Conservation (phyloP, 1,139 yeast genomes). For the Pichia sp. region DNA sequence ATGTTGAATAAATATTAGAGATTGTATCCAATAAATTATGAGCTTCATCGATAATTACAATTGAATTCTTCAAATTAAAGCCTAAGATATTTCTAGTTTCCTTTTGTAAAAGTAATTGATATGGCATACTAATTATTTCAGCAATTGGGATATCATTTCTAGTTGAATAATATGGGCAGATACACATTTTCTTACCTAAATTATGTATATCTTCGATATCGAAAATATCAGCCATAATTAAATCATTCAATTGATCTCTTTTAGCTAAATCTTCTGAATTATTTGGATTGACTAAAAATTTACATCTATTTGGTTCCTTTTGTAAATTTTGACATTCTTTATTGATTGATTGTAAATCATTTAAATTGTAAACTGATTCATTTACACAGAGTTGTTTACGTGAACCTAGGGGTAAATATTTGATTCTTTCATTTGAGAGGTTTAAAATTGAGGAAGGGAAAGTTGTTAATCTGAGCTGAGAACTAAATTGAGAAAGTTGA, state of each 20-base stretch:
- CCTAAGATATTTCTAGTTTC: constrained; percentile 56
- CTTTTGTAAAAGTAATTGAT: constrained; percentile 66
- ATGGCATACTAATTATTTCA: constrained; percentile 80
- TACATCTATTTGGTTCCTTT: constrained; percentile 41
- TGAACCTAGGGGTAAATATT: constrained; percentile 68
- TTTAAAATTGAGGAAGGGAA: constrained; percentile 56
- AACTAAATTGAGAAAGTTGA: constrained; percentile 74
- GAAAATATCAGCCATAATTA: constrained; percentile 51
- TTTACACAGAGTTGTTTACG: constrained; percentile 82
- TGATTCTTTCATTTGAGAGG: constrained; percentile 39
- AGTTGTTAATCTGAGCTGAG: constrained; percentile 56
- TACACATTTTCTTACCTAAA: constrained; percentile 48
- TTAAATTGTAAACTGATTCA: constrained; percentile 41
- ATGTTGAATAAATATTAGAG: constrained; percentile 58
- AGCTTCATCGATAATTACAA: constrained; percentile 86
- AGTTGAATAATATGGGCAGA: constrained; percentile 81
- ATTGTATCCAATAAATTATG: constrained; percentile 81
- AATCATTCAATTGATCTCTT: constrained; percentile 48
- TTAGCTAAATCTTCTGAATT: constrained; percentile 29
- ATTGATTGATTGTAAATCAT: constrained; percentile 52
- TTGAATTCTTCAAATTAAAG: constrained; percentile 52
- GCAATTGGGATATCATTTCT: constrained; percentile 49
- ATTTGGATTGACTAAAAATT: constrained; percentile 37
- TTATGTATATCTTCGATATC: constrained; percentile 77
- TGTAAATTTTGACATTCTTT: constrained; percentile 80